Conservation (phyloP, 768 basidiomycete species). For the Leucocoprinus sp. region DNA sequence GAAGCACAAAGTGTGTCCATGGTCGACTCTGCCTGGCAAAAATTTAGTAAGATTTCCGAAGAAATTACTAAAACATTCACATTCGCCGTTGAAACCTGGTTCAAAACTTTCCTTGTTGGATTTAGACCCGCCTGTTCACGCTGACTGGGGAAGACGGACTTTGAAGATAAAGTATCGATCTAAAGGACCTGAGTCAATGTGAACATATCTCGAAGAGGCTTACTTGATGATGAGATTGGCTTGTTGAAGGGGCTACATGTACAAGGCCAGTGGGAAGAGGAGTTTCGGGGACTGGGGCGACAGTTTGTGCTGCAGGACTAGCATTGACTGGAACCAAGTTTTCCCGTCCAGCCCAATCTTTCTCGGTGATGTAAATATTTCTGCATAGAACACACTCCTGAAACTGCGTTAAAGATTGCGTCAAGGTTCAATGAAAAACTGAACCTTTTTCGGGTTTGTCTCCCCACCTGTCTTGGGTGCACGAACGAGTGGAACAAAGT, state of each 20-base stretch:
- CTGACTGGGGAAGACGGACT: neutral
- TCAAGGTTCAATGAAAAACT: neutral
- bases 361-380: slow-evolving; percentile 46
- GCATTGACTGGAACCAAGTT: slow-evolving; percentile 26
- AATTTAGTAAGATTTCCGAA: neutral
- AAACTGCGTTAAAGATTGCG: slow-evolving; percentile 6
- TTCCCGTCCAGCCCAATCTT: slow-evolving; percentile 43
- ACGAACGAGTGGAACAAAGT: slow-evolving; percentile 77
- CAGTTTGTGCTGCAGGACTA: neutral
- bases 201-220: neutral
- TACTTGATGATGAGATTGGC: neutral
- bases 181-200: neutral
- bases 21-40: neutral
- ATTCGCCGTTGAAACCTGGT: no score
- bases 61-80: neutral
- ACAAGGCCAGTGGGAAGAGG: neutral
- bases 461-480: slow-evolving; percentile 56
- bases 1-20: slow-evolving; percentile 16
- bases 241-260: neutral
- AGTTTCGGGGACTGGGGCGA: neutral
- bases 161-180: neutral
- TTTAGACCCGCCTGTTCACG: neutral
- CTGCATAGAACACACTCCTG: slow-evolving; percentile 79
- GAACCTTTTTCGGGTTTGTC: slow-evolving; percentile 63
- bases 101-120: neutral